phyloP scores from a whole-genome alignment of 495 filamentous ascomycete genomes.

The Penicillium turbatum region DNA sequence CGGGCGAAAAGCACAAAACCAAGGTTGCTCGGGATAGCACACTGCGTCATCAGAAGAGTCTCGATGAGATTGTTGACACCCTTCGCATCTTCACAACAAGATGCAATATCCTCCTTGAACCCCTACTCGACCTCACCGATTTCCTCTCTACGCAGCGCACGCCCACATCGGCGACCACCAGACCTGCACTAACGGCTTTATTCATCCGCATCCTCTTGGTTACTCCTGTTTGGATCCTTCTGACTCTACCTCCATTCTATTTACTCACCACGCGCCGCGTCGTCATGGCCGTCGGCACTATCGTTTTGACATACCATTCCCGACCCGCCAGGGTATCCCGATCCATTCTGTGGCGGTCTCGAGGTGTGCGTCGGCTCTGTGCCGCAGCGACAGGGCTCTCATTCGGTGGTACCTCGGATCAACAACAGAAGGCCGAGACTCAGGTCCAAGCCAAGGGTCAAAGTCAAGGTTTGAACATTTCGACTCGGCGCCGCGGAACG shows the following conservation, averaged over 20 bases:
- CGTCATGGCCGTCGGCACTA: constrained; percentile 70
- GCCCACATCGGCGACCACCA: constrained; percentile 85
- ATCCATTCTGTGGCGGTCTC: constrained; percentile 86
- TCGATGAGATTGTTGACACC: constrained; percentile 95
- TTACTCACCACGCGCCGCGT: constrained; percentile 87
- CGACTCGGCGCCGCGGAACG: constrained; percentile 50
- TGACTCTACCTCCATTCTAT: constrained; percentile 76
- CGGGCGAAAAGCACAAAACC: constrained; percentile 53
- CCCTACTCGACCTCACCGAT: constrained; percentile 80
- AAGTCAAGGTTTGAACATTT: constrained; percentile 41
- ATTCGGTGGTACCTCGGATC: constrained; percentile 47
- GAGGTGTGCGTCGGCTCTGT: constrained; percentile 60
- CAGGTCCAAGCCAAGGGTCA: constrained; percentile 44
- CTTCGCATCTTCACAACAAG: constrained; percentile 81
- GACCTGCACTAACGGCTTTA: constrained; percentile 83
- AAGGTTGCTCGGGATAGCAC: constrained; percentile 52
- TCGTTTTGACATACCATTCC: constrained; percentile 86
- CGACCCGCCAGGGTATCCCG: constrained; percentile 79
- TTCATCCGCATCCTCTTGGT: constrained; percentile 85
- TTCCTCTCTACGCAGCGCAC: constrained; percentile 90
- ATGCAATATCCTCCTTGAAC: constrained; percentile 88
- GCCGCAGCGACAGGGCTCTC: constrained; percentile 73
- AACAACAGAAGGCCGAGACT: constrained; percentile 27
- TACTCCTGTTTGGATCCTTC: constrained; percentile 78
- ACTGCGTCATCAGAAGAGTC: constrained; percentile 72